Percentiles rank a stretch among this genome's conserved stretches.
These are phyloP conservation scores for Corymbia maculata DNA, from an alignment of 345 rosid species.

Conservation along the genomic window DNA sequence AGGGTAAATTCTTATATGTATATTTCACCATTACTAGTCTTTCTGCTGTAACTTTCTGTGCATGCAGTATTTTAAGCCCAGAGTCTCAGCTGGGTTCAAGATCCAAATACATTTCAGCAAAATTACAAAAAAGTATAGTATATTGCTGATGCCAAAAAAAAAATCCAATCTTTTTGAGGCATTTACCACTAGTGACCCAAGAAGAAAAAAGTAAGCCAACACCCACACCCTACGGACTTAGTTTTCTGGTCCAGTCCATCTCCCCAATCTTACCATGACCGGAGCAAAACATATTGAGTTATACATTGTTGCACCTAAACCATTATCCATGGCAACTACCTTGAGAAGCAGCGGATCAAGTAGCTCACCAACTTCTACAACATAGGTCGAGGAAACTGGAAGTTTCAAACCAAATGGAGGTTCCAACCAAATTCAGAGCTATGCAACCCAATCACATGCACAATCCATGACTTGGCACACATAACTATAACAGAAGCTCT, in stretches of 20 bases:
- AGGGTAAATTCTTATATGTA: background rate
- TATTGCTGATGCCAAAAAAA: fast-evolving
- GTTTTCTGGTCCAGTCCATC: background rate
- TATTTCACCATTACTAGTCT: background rate
- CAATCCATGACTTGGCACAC: background rate
- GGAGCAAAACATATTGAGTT: background rate
- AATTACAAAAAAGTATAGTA: background rate
- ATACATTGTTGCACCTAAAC: background rate
- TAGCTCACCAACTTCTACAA: background rate
- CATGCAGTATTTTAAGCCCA: background rate
- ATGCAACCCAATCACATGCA: background rate
- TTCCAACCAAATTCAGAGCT: background rate
- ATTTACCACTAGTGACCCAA: background rate
- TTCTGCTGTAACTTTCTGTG: background rate
- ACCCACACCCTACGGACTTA: background rate
- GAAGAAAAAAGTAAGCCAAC: background rate
- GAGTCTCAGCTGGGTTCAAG: background rate
- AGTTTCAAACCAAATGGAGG: background rate
- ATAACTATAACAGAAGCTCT: background rate
- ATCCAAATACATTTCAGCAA: background rate
- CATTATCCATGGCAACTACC: background rate
- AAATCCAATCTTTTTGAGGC: background rate
- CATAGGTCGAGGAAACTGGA: background rate
- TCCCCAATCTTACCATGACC: fast-evolving
- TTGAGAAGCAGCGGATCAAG: background rate